These are phyloP conservation scores for Ulvella scutata DNA, from an alignment of 139 green algal genomes.

Conservation along the genomic window DNA sequence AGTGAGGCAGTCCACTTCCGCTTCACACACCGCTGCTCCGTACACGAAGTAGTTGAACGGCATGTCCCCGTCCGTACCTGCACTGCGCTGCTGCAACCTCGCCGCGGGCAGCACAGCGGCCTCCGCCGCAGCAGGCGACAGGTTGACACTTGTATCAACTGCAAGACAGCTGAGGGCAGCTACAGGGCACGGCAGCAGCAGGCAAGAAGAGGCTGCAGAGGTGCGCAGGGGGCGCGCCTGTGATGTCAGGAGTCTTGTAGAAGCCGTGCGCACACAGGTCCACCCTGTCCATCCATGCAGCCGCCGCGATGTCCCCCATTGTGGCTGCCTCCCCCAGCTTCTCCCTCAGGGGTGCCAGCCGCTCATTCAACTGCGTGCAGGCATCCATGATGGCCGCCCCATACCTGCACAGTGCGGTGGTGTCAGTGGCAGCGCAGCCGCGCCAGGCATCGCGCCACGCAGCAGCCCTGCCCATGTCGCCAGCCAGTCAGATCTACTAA, in stretches of 20 bases:
- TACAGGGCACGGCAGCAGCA: background rate
- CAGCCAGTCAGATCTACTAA: too few species aligned
- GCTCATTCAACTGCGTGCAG: slow-evolving; percentile 63
- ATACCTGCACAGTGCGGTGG: too few species aligned
- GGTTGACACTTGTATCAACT: too few species aligned
- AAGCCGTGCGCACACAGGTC: slow-evolving; percentile 91
- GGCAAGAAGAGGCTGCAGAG: too few species aligned
- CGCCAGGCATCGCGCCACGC: too few species aligned
- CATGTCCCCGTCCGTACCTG: slow-evolving; percentile 40
- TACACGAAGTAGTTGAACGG: slow-evolving; percentile 92
- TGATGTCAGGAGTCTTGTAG: slow-evolving; percentile 83
- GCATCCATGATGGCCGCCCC: slow-evolving; percentile 77
- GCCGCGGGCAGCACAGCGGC: too few species aligned
- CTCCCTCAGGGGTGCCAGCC: slow-evolving; percentile 45
- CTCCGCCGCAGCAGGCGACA: too few species aligned
- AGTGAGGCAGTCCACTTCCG: slow-evolving; percentile 77
- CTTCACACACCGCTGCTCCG: slow-evolving; percentile 54
- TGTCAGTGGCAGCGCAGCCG: too few species aligned
- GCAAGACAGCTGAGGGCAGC: too few species aligned
- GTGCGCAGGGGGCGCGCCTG: slow-evolving; percentile 13
- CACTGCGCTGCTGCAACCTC: too few species aligned
- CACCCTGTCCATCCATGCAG: slow-evolving; percentile 48
- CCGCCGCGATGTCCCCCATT: slow-evolving; percentile 6
- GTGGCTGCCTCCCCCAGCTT: slow-evolving; percentile 7
- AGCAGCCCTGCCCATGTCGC: too few species aligned